Conservation (phyloP, 2,329 filamentous ascomycete species). For the Fusarium sp. region DNA sequence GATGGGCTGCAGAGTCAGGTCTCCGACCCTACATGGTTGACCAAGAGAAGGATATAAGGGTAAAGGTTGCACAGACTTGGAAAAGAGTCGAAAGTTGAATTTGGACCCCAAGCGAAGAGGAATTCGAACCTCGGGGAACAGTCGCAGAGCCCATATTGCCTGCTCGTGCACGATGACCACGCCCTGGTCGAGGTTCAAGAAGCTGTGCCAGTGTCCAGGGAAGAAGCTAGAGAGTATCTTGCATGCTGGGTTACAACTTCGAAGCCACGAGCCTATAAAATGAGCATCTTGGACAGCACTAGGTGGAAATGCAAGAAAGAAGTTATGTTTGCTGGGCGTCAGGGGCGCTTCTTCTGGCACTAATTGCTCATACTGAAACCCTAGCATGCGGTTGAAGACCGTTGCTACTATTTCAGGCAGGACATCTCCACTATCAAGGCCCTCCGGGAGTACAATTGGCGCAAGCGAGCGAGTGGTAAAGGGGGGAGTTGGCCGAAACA, state of each 20-base stretch:
- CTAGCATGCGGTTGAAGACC: conserved; percentile 46
- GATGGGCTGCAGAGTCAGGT: conserved; percentile 45
- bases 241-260: conserved; percentile 52
- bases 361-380: conserved; percentile 48
- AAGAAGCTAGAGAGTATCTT: conserved; percentile 55
- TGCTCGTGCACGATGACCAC: conserved; percentile 60
- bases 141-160: conserved; percentile 50
- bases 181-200: conserved; percentile 48
- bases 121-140: conserved; percentile 52
- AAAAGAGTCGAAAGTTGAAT: conserved; percentile 56
- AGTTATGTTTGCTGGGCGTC: conserved; percentile 41
- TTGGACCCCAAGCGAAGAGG: conserved; percentile 47
- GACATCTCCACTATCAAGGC: conserved; percentile 1
- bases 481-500: conserved; percentile 48
- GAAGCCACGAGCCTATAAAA: conserved; percentile 60
- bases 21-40: conserved; percentile 14
- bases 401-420: conserved; percentile 32
- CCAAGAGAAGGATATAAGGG: conserved; percentile 22
- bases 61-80: conserved; percentile 44
- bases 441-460: conserved; percentile 32
- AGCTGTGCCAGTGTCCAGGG: conserved; percentile 60
- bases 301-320: conserved; percentile 63
- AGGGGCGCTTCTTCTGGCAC: conserved; percentile 31
- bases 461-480: conserved; percentile 41
- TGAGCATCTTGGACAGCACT: conserved; percentile 48